Conservation (phyloP, 2,329 filamentous ascomycete genomes). For the Aureobasidium sp. region DNA sequence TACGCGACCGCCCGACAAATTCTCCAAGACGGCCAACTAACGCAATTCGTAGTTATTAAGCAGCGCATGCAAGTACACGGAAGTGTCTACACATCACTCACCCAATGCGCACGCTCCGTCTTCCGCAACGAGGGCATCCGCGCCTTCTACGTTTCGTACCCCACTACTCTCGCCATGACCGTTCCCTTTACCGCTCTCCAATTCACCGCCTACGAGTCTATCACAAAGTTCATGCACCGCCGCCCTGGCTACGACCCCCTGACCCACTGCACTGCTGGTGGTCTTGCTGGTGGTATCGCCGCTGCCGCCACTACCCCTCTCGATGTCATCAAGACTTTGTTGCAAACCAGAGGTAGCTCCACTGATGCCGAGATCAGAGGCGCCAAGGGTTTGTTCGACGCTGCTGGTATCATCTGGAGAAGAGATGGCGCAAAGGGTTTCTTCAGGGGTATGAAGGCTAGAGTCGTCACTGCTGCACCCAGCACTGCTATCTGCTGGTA, state of each 20-base stretch:
- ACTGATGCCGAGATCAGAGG: conserved; percentile 70
- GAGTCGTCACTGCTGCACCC: conserved; percentile 93
- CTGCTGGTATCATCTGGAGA: conserved; percentile 70
- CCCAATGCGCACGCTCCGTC: conserved; percentile 79
- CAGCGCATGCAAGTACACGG: conserved; percentile 98
- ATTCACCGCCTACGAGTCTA: conserved; percentile 94
- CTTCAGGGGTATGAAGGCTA: conserved; percentile 83
- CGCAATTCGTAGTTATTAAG: conserved; percentile 70
- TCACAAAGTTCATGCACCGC: conserved; percentile 86
- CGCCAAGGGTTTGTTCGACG: conserved; percentile 74
- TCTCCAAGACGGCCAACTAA: neutral
- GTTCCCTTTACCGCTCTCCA: conserved; percentile 96
- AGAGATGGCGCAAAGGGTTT: conserved; percentile 82
- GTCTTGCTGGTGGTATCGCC: conserved; percentile 84
- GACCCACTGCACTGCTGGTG: conserved; percentile 88
- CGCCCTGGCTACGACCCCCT: conserved; percentile 75
- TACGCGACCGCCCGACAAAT: conserved; percentile 37
- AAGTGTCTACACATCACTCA: conserved; percentile 81
- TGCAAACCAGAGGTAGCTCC: conserved; percentile 85
- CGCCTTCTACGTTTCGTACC: conserved; percentile 97
- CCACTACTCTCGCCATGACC: conserved; percentile 96
- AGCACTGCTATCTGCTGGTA: conserved; percentile 99
- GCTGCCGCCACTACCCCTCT: conserved; percentile 91
- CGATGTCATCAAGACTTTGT: conserved; percentile 95
- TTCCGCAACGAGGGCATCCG: conserved; percentile 79